Conservation (phyloP, 768 basidiomycete species). For the Chalciporus chontae region DNA sequence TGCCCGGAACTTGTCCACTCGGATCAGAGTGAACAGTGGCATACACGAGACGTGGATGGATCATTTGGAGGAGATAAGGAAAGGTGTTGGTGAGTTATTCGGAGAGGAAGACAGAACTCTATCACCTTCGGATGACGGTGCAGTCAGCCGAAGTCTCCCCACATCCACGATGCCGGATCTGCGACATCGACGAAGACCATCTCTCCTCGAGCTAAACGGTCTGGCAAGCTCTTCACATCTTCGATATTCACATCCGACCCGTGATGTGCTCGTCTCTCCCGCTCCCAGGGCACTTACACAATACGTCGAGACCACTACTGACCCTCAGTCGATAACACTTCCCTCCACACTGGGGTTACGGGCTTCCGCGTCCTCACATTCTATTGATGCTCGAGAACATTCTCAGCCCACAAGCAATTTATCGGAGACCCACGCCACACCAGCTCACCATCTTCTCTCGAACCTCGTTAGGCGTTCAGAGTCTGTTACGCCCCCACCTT, state of each 20-base stretch:
- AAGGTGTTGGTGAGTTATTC: conserved; percentile 60
- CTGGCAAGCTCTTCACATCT: conserved; percentile 38
- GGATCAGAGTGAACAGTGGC: conserved; percentile 44
- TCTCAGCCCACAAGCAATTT: conserved; percentile 12
- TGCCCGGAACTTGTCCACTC: conserved; percentile 49
- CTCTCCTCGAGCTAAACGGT: conserved; percentile 37
- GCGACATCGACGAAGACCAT: conserved; percentile 43
- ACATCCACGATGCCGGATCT: conserved; percentile 31
- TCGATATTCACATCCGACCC: conserved; percentile 48
- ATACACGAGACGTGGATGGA: conserved; percentile 59
- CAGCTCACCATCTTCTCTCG: conserved; percentile 61
- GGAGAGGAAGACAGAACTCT: conserved; percentile 21
- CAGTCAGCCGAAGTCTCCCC: conserved; percentile 47
- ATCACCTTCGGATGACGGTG: conserved; percentile 14
- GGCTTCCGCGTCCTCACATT: conserved; percentile 29
- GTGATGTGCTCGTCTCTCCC: conserved; percentile 57
- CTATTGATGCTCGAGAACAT: conserved; percentile 9
- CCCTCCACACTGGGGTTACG: conserved; percentile 73
- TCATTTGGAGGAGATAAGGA: conserved; percentile 62
- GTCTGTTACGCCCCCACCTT: conserved; percentile 25
- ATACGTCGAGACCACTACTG: conserved; percentile 57
- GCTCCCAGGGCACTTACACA: conserved; percentile 75
- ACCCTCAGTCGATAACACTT: conserved; percentile 50
- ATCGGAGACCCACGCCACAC: conserved; percentile 43
- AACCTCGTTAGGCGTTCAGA: conserved; percentile 44